Percentiles rank a stretch among this genome's conserved stretches.
These are phyloP conservation scores for Canavalia gladiata DNA, from an alignment of 306 rosid species.

Conservation along the genomic window DNA sequence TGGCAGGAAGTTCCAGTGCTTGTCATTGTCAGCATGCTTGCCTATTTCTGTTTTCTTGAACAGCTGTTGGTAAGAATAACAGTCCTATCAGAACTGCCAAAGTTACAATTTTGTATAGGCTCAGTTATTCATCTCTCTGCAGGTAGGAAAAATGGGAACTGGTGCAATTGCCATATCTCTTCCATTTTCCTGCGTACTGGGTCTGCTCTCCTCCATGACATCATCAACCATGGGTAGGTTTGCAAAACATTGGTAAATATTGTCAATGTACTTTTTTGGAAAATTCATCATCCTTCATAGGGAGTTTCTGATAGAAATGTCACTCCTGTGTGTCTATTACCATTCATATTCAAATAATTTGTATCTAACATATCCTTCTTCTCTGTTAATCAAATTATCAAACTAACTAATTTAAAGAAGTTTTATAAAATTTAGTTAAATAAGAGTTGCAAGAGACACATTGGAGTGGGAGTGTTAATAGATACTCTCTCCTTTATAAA, in stretches of 20 bases:
- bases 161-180: slow-evolving; percentile 95
- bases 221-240: slow-evolving; percentile 95
- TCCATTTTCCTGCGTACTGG: slow-evolving; percentile 96
- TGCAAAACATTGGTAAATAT: slow-evolving; percentile 25
- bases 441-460: neutral
- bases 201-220: slow-evolving; percentile 96
- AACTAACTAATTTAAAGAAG: neutral
- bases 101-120: slow-evolving; percentile 34
- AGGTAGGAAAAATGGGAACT: slow-evolving; percentile 89
- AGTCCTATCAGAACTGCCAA: slow-evolving; percentile 36
- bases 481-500: neutral
- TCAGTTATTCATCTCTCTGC: slow-evolving; percentile 48
- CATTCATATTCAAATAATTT: neutral
- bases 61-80: slow-evolving; percentile 84
- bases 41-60: slow-evolving; percentile 98
- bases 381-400: neutral
- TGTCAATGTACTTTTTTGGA: slow-evolving; percentile 8
- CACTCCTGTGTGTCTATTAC: neutral
- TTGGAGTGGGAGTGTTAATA: neutral
- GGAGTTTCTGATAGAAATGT: neutral
- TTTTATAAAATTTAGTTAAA: neutral
- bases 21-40: slow-evolving; percentile 95
- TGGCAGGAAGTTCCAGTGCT: slow-evolving; percentile 99
- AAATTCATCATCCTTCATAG: slow-evolving; percentile 21
- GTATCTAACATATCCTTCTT: neutral